These are phyloP conservation scores for Saccharomyces hybrid DNA, from an alignment of 1,139 yeast species.

Conservation along the genomic window DNA sequence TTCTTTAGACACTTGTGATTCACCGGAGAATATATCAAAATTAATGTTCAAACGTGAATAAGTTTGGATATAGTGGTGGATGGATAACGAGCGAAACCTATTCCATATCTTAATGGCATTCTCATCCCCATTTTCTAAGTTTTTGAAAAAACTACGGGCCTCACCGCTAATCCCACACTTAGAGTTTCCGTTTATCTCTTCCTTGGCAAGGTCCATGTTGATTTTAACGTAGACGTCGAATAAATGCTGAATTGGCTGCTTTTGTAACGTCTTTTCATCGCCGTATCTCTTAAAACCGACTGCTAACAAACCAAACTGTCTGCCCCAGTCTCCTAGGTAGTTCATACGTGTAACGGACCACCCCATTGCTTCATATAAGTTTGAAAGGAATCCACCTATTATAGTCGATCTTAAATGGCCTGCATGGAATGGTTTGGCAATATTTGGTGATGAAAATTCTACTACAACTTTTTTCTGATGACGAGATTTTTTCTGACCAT, in stretches of 20 bases:
- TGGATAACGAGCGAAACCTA: conserved; percentile 82
- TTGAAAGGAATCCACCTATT: conserved; percentile 90
- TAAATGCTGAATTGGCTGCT: conserved; percentile 88
- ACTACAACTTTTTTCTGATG: conserved; percentile 63
- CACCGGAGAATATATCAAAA: conserved; percentile 89
- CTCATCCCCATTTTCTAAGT: conserved; percentile 90
- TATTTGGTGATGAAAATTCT: conserved; percentile 95
- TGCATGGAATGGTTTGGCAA: conserved; percentile 99
- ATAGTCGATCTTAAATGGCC: conserved; percentile 97
- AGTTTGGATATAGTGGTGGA: conserved; percentile 75
- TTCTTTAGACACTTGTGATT: conserved; percentile 80
- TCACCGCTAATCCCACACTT: conserved; percentile 50
- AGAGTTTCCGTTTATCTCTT: conserved; percentile 26
- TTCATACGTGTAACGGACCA: conserved; percentile 86
- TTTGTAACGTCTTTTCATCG: conserved; percentile 55
- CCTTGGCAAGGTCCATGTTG: conserved; percentile 69
- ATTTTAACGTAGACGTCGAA: conserved; percentile 89
- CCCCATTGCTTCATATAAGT: conserved; percentile 82
- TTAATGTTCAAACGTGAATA: conserved; percentile 86
- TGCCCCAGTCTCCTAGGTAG: conserved; percentile 99
- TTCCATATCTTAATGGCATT: conserved; percentile 73
- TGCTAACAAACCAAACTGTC: conserved; percentile 93
- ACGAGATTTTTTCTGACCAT: conserved; percentile 74
- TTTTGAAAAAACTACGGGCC: conserved; percentile 82
- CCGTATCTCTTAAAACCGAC: conserved; percentile 88